A percentile compares a stretch with the other conserved stretches of the same genome.
phyloP scores from a whole-genome alignment of 192 early-diverging fungal species.

The Mortierella alpina region DNA sequence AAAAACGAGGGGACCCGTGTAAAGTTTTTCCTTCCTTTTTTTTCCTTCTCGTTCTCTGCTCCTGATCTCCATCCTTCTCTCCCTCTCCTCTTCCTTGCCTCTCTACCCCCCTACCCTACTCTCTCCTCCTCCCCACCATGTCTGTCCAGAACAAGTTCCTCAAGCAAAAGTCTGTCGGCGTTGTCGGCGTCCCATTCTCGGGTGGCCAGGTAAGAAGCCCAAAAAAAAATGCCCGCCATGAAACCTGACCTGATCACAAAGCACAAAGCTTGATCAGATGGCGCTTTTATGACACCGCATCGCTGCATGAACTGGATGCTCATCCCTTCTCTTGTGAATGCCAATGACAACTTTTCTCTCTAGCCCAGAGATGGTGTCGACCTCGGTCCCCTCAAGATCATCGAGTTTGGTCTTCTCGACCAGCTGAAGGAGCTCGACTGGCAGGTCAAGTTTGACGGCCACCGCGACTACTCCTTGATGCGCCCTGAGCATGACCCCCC shows the following conservation, averaged over 20 bases:
- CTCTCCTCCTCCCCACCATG: slow-evolving; percentile 18
- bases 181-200: slow-evolving; percentile 81
- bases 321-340: neutral
- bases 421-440: slow-evolving; percentile 88
- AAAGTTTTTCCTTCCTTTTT: slow-evolving; percentile 9
- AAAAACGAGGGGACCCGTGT: slow-evolving; percentile 12
- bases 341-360: neutral
- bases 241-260: neutral
- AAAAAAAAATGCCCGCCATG: neutral
- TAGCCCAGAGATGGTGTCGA: slow-evolving; percentile 91
- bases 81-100: neutral
- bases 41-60: slow-evolving; percentile 1
- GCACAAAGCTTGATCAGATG: neutral
- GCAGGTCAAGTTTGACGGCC: slow-evolving; percentile 78
- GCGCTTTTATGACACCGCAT: neutral
- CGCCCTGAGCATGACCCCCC: slow-evolving; percentile 77
- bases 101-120: neutral
- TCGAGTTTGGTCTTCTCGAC: slow-evolving; percentile 86
- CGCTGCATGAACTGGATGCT: neutral
- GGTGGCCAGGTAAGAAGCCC: slow-evolving; percentile 63
- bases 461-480: slow-evolving; percentile 76
- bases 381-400: slow-evolving; percentile 82
- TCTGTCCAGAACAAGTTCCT: slow-evolving; percentile 66
- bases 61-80: slow-evolving; percentile 1
- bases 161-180: slow-evolving; percentile 71